phyloP scores from a whole-genome alignment of 2,329 filamentous ascomycete genomes.

The Aureobasidium lini region DNA sequence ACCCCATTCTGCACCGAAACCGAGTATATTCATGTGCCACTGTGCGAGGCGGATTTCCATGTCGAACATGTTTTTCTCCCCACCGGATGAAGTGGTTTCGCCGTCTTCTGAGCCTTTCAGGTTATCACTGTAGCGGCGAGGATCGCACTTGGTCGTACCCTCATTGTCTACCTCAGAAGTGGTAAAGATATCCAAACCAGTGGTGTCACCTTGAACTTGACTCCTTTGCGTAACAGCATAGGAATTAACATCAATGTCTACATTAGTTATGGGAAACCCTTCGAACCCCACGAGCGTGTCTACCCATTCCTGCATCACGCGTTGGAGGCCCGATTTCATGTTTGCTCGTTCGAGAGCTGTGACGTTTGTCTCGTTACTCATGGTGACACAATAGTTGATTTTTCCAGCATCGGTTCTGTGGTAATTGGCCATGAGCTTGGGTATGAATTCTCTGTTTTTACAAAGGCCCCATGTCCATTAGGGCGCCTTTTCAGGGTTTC shows the following conservation, averaged over 20 bases:
- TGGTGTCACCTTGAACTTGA: slow-evolving; percentile 31
- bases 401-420: slow-evolving; percentile 19
- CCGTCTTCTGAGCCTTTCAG: slow-evolving; percentile 32
- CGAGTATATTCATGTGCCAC: slow-evolving; percentile 31
- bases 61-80: slow-evolving; percentile 37
- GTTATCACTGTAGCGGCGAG: slow-evolving; percentile 39
- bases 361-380: slow-evolving; percentile 35
- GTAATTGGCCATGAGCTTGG: slow-evolving; percentile 24
- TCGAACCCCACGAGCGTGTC: slow-evolving; percentile 39
- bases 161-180: slow-evolving; percentile 29
- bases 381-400: slow-evolving; percentile 39
- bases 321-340: slow-evolving; percentile 30
- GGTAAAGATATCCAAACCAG: slow-evolving; percentile 36
- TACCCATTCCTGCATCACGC: slow-evolving; percentile 36
- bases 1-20: slow-evolving; percentile 43
- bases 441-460: slow-evolving; percentile 26
- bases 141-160: slow-evolving; percentile 35
- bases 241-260: slow-evolving; percentile 37
- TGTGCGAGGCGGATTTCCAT: slow-evolving; percentile 43
- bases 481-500: neutral
- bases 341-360: slow-evolving; percentile 33
- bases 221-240: slow-evolving; percentile 36
- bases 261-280: slow-evolving; percentile 35
- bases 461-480: slow-evolving; percentile 15
- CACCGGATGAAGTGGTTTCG: slow-evolving; percentile 34